Evolutionary conservation across 2,329 filamentous ascomycete genomes (phyloP).

Genomic region (Aspergillus tamarii): DNA sequence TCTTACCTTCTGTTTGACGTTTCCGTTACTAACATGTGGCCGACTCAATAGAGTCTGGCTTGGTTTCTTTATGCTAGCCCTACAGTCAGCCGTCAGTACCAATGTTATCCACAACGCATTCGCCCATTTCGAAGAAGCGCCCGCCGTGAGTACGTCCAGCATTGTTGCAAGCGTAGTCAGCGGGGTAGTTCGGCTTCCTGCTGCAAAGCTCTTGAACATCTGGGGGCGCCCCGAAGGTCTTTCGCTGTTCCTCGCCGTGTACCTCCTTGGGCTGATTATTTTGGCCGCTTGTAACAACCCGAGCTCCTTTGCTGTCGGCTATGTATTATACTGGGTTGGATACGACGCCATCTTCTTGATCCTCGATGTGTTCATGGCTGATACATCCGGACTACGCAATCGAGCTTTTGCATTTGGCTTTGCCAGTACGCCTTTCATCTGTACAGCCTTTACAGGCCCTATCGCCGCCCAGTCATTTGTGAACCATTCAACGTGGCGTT

Average conservation of each 20-base stretch:
- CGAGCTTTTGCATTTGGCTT: slow-evolving; percentile 64
- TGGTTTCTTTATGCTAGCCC: slow-evolving; percentile 1
- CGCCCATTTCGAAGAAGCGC: neutral
- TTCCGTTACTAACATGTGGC: neutral
- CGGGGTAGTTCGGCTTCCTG: slow-evolving; percentile 61
- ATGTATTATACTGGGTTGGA: slow-evolving; percentile 65
- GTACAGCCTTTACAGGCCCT: slow-evolving; percentile 60
- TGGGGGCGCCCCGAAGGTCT: slow-evolving; percentile 67
- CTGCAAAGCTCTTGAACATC: slow-evolving; percentile 65
- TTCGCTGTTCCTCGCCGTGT: slow-evolving; percentile 51
- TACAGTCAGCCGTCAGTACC: slow-evolving; percentile 2
- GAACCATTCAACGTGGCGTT: slow-evolving; percentile 58
- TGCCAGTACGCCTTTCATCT: slow-evolving; percentile 63
- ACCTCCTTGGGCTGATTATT: slow-evolving; percentile 58
- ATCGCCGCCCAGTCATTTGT: slow-evolving; percentile 56
- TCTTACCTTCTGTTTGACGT: neutral
- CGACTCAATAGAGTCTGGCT: neutral
- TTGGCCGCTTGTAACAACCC: slow-evolving; percentile 65
- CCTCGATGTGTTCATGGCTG: slow-evolving; percentile 63
- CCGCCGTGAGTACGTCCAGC: slow-evolving; percentile 44
- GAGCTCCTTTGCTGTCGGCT: slow-evolving; percentile 64
- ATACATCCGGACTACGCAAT: slow-evolving; percentile 64
- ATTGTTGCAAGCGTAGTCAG: slow-evolving; percentile 61
- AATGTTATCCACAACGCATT: slow-evolving; percentile 2
- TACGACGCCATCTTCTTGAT: slow-evolving; percentile 58